A percentile compares a stretch with the other conserved stretches of the same genome.
These are phyloP conservation scores for Ananas comosus DNA, from an alignment of 176 grass and related monocot species.

Conservation along the genomic window DNA sequence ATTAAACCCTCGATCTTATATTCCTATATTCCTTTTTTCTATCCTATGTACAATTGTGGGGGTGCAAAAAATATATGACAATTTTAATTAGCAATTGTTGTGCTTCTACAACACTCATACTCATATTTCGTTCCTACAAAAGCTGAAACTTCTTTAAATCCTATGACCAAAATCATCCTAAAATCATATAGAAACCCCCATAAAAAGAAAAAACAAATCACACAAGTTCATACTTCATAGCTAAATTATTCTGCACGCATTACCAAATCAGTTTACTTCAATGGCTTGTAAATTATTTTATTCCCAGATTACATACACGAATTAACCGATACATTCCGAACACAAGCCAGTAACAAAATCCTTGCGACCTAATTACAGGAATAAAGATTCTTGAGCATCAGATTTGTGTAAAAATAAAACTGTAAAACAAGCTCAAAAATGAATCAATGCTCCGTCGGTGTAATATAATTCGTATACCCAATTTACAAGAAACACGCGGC, in stretches of 20 bases:
- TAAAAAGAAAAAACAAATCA: too few relatives aligned
- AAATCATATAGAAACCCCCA: too few relatives aligned
- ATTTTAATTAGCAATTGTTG: too few relatives aligned
- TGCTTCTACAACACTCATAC: too few relatives aligned
- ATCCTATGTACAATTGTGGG: too few relatives aligned
- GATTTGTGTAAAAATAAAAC: background rate
- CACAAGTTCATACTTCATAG: too few relatives aligned
- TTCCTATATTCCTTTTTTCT: too few relatives aligned
- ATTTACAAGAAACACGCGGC: background rate
- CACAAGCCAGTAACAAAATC: background rate
- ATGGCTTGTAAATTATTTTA: background rate
- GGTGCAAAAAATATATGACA: too few relatives aligned
- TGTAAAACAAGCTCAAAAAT: background rate
- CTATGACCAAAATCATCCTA: too few relatives aligned
- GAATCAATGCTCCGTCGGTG: constrained; percentile 4
- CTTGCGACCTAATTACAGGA: background rate
- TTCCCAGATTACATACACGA: background rate
- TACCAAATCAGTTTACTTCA: background rate
- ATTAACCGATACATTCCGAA: background rate
- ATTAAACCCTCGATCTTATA: too few relatives aligned
- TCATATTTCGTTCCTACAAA: too few relatives aligned
- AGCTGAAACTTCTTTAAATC: too few relatives aligned
- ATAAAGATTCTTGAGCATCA: background rate
- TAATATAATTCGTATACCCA: constrained; percentile 9
- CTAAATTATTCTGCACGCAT: background rate